phyloP scores from a whole-genome alignment of 2,329 filamentous ascomycete species.

The Penicillium sp. region DNA sequence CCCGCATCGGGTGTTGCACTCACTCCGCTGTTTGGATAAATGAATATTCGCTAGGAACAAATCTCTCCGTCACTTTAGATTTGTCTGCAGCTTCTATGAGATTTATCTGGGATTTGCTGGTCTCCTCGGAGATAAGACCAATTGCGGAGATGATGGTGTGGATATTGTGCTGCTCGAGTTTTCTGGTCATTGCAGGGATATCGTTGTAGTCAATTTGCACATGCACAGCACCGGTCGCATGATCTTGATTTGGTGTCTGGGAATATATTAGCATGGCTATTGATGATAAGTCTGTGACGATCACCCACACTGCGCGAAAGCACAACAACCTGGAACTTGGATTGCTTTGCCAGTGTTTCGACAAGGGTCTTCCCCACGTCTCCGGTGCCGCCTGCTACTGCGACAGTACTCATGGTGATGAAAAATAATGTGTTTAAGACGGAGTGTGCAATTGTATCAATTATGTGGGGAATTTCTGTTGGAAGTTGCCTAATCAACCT shows the following conservation, averaged over 20 bases:
- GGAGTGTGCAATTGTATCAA: neutral
- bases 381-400: conserved; percentile 54
- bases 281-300: neutral
- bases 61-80: conserved; percentile 43
- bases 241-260: conserved; percentile 5
- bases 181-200: conserved; percentile 29
- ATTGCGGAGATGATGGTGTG: conserved; percentile 53
- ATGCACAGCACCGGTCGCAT: conserved; percentile 10
- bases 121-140: conserved; percentile 33
- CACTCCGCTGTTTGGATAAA: conserved; percentile 39
- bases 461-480: neutral
- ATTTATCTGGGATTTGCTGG: conserved; percentile 43
- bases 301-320: conserved; percentile 46
- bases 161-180: conserved; percentile 44
- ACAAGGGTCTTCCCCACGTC: conserved; percentile 53
- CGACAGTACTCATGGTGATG: conserved; percentile 45
- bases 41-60: conserved; percentile 51
- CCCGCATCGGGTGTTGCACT: conserved; percentile 5
- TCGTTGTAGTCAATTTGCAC: conserved; percentile 41
- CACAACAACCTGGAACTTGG: conserved; percentile 46
- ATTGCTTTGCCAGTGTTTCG: conserved; percentile 43
- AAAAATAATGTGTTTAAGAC: neutral
- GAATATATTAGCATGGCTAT: neutral
- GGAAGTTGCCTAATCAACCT: neutral
- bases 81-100: conserved; percentile 51